phyloP scores from a whole-genome alignment of 805 yeast species.

The Torulaspora microellipsoides region DNA sequence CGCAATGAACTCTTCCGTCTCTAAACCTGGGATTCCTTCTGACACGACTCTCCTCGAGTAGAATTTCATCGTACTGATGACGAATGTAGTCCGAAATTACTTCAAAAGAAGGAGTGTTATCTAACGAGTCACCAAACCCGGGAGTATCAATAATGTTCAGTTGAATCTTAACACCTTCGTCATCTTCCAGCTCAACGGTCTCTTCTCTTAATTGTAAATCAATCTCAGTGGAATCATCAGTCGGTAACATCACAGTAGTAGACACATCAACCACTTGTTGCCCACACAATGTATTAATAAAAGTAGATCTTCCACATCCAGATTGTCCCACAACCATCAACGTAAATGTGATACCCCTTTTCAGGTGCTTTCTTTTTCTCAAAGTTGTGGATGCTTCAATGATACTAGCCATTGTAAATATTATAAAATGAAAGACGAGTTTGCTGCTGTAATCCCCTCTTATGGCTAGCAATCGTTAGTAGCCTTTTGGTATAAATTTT shows the following conservation, averaged over 20 bases:
- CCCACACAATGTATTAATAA: slow-evolving; percentile 85
- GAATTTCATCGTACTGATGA: slow-evolving; percentile 78
- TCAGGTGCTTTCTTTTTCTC: slow-evolving; percentile 73
- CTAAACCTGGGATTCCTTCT: slow-evolving; percentile 82
- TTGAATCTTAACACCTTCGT: slow-evolving; percentile 78
- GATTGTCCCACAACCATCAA: slow-evolving; percentile 82
- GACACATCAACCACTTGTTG: slow-evolving; percentile 77
- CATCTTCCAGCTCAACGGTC: slow-evolving; percentile 78
- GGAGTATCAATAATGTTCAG: slow-evolving; percentile 78
- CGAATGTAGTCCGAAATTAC: slow-evolving; percentile 71
- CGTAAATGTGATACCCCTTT: slow-evolving; percentile 81
- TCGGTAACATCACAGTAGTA: slow-evolving; percentile 50
- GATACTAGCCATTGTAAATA: slow-evolving; percentile 40
- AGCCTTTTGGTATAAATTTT: no score
- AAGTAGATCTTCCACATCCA: slow-evolving; percentile 88
- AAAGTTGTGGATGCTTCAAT: slow-evolving; percentile 50
- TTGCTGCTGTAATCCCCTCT: no score
- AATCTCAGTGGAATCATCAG: slow-evolving; percentile 47
- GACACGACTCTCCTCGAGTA: slow-evolving; percentile 74
- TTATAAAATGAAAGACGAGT: no score
- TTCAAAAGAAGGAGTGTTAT: slow-evolving; percentile 63
- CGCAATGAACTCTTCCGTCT: slow-evolving; percentile 76
- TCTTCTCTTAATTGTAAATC: slow-evolving; percentile 69
- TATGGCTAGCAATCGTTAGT: no score
- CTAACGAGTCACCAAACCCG: slow-evolving; percentile 72